Evolutionary conservation across 768 basidiomycete genomes (phyloP), one percentile per base, ranked within the genome.

Genomic region (Tricholomella constricta): DNA sequence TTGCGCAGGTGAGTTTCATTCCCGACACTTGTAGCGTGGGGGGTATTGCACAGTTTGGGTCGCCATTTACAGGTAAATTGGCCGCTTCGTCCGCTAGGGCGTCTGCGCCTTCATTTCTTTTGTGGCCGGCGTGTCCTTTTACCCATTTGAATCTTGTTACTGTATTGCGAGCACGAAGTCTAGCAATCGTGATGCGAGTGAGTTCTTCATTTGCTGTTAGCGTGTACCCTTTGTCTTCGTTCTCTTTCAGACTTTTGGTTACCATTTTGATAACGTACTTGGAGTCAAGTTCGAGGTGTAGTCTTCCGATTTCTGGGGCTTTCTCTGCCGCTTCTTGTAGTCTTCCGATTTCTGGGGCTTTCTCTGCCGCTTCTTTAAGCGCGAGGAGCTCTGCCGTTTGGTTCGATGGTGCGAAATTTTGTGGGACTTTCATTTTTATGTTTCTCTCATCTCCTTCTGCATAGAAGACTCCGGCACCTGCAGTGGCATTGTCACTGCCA

Each of bases 401-500:
- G 17, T 22, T 29, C 6, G 32, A 34, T n/a, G 43, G 43, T 2
- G 15, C 15, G 3, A n/a, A n/a, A n/a, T n/a, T n/a, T n/a, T n/a
- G n/a, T n/a, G 49, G 49, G 6, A 51, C 19, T 14, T 26, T 43
- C 11, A 20, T 35, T 19, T 26, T 17, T 19, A 17, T 19, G 27
- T 51, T 51, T 20, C 15, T 17, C 1, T 38, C 38, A 22, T 51
- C 27, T 8, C 19, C 17, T 26, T 15, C 23, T 4, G 34, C 44
- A 29, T 22, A 52, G 43, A 44, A 52, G 6, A 45, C 44, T 36
- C 58, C 58, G 1, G 47, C 38, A 15, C 35, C 22, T 3, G 45
- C 27, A 8, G 5, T 2, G 17, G 52, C 45, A 40, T 25, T 23
- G 9, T 45, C 32, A 19, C n/a, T n/a, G 25, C 34, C 22, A 22